A percentile compares a stretch with the other conserved stretches of the same genome.
phyloP scores from a whole-genome alignment of 495 filamentous ascomycete genomes.

The Hypomontagnella monticulosa region DNA sequence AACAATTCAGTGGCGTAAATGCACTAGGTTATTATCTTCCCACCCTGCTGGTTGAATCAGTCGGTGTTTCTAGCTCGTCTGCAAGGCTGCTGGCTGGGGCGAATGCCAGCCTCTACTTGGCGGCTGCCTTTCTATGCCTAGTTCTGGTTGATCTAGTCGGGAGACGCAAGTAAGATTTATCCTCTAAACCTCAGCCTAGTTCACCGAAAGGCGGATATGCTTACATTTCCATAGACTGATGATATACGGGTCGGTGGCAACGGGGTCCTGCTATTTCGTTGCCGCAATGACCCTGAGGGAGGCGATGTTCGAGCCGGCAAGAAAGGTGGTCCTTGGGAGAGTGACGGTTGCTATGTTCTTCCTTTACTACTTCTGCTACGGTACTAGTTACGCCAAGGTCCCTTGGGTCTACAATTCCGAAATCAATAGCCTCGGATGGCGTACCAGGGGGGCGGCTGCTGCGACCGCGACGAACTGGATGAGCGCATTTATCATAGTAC shows the following conservation, averaged over 20 bases:
- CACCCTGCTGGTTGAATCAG: constrained; percentile 41
- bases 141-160: constrained; percentile 43
- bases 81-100: constrained; percentile 46
- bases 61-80: constrained; percentile 40
- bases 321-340: constrained; percentile 29
- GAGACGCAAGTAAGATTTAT: constrained; percentile 40
- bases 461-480: constrained; percentile 54
- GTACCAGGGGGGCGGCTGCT: constrained; percentile 50
- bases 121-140: constrained; percentile 43
- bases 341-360: constrained; percentile 50
- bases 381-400: constrained; percentile 48
- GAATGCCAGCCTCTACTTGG: constrained; percentile 45
- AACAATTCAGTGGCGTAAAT: constrained; percentile 46
- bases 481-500: constrained; percentile 48
- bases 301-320: constrained; percentile 27
- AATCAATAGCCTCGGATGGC: constrained; percentile 53
- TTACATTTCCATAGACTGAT: constrained; percentile 54
- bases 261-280: constrained; percentile 44
- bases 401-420: constrained; percentile 56
- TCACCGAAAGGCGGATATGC: background rate
- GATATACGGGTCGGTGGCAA: constrained; percentile 48
- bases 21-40: constrained; percentile 45
- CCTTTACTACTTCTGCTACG: constrained; percentile 51
- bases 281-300: constrained; percentile 43
- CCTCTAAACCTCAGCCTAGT: background rate